Evolutionary conservation across 2,329 filamentous ascomycete species (phyloP), one percentile per base, ranked within the genome.

Genomic region (Microcera coccophila): DNA sequence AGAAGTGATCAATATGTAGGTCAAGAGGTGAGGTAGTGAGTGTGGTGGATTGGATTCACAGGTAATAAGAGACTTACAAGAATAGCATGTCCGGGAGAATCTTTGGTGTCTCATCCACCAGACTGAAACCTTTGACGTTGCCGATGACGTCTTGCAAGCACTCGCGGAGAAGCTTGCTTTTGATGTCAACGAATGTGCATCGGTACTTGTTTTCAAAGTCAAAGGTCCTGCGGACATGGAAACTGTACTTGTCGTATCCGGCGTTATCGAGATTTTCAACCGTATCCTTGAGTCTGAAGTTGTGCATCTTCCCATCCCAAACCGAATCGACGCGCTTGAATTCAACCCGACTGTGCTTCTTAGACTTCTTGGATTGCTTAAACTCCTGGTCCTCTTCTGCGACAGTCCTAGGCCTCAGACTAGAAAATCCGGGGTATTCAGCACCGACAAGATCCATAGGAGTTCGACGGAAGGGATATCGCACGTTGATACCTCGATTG

Each of bases 121-220:
- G 67, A 51, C 83, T 90, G 32, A 94, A 75, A 14, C 86, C 64
- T 31, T 62, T 57, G 29, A 63, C 53, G 20, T 62, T 59, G 4
- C 64, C 63, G 3, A 69, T 65, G 31, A 67, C 59, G 33, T 68
- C 63, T 38, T 67, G 63, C 22, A 68, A 72, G 17, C 80, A 82
- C 48, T 89, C 82, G 7, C 84, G 83, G 3, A 95, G 72, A 14
- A 81, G 68, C 54, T 89, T 89, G 61, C 87, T 93, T 68, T 90
- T 93, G 64, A 95, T 86, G 52, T 95, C 88, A 37, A 95, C 81
- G 12, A 83, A 68, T 0, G 89, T 90, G 58, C 62, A 59, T 54
- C 79, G 73, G 56, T 87, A 90, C 57, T 89, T 89, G 49, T 88
- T 87, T 54, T 93, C 86, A 79, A 80, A 88, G 62, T 90, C 84